These are phyloP conservation scores for Yarrowia deformans DNA, from an alignment of 805 yeast species.

Conservation along the genomic window DNA sequence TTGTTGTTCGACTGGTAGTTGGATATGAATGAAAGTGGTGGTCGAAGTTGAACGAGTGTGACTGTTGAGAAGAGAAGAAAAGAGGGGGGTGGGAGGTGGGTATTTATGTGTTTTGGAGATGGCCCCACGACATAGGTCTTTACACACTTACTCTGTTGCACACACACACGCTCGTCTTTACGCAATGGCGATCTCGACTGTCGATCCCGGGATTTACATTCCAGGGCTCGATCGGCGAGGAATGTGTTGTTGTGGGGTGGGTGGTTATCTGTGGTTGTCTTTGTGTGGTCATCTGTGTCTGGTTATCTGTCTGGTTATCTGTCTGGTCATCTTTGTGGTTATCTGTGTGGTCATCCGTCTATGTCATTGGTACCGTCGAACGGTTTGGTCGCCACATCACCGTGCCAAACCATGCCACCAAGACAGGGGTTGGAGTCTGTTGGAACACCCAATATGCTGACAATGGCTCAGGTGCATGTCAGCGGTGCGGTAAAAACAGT, in stretches of 20 bases:
- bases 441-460: no score
- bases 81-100: neutral
- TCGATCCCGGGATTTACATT: constrained; percentile 31
- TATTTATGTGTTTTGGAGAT: constrained; percentile 10
- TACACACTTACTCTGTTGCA: neutral
- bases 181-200: constrained; percentile 32
- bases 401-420: no score
- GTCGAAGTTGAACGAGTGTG: constrained; percentile 28
- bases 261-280: neutral
- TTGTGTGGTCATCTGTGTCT: no score
- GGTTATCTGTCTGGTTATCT: no score
- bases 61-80: constrained; percentile 13
- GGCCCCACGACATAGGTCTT: neutral
- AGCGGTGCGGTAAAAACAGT: no score
- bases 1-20: constrained; percentile 31
- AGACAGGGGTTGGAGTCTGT: no score
- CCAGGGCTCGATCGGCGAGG: constrained; percentile 23
- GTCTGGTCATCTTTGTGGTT: no score
- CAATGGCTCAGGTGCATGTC: no score
- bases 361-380: no score
- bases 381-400: no score
- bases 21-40: constrained; percentile 27
- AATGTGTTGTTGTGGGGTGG: neutral
- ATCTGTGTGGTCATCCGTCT: no score
- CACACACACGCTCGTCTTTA: constrained; percentile 6